Conservation (phyloP, 2,329 filamentous ascomycete species). For the Nemania abortiva region DNA sequence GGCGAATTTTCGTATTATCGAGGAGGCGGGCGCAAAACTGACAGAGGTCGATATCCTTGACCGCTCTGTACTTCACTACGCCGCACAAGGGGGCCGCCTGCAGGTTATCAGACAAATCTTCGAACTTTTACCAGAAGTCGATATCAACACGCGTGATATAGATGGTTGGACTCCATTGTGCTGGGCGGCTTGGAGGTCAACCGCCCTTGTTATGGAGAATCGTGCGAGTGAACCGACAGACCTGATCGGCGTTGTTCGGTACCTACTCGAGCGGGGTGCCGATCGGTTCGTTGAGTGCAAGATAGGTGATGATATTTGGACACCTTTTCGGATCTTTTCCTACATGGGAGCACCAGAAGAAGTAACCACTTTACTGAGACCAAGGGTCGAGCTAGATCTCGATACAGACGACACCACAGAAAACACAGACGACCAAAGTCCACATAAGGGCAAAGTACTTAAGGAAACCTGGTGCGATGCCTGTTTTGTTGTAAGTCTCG, state of each 20-base stretch:
- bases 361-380: conserved; percentile 1
- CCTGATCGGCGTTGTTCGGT: conserved; percentile 4
- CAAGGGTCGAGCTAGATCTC: background rate
- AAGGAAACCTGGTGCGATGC: conserved; percentile 11
- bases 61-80: conserved; percentile 18
- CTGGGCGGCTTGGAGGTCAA: conserved; percentile 16
- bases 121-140: conserved; percentile 1
- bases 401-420: background rate
- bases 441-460: background rate
- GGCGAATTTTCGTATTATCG: conserved; percentile 17
- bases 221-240: conserved; percentile 20
- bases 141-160: conserved; percentile 10
- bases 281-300: conserved; percentile 12
- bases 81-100: conserved; percentile 18
- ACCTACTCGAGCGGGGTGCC: conserved; percentile 13
- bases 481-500: conserved; percentile 13
- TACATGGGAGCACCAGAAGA: conserved; percentile 18
- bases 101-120: conserved; percentile 10
- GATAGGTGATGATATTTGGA: conserved; percentile 16
- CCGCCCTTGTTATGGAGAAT: background rate
- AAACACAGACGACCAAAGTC: background rate
- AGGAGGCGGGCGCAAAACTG: background rate
- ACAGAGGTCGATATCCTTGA: conserved; percentile 9
- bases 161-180: conserved; percentile 26
- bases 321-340: background rate